phyloP scores from a whole-genome alignment of 352 stramenopile species.

The Phytophthora tentaculata region DNA sequence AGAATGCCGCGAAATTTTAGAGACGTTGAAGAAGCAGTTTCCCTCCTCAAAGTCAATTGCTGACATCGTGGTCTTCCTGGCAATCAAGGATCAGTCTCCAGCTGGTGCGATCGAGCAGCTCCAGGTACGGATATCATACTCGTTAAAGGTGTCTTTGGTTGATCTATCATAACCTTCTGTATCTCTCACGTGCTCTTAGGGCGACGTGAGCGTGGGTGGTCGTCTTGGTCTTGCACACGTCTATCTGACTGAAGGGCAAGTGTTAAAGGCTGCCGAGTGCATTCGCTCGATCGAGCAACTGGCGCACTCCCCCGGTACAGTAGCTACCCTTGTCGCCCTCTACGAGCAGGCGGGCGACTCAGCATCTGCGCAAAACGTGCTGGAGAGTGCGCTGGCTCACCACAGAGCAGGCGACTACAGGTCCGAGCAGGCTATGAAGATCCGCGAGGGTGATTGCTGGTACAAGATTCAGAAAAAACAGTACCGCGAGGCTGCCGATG shows the following conservation, averaged over 20 bases:
- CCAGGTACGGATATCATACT: conserved; percentile 31
- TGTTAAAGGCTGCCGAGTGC: conserved; percentile 58
- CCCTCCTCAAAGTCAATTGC: conserved; percentile 58
- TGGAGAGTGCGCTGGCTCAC: conserved; percentile 58
- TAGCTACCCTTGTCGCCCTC: conserved; percentile 80
- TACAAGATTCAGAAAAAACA: conserved; percentile 85
- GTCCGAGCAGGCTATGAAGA: conserved; percentile 66
- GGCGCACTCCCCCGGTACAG: conserved; percentile 70
- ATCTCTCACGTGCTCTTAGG: conserved; percentile 18
- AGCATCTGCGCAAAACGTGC: conserved; percentile 52
- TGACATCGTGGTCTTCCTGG: conserved; percentile 71
- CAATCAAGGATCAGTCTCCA: conserved; percentile 71
- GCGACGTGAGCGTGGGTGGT: conserved; percentile 60
- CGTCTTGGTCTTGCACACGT: conserved; percentile 76
- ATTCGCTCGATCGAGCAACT: conserved; percentile 71
- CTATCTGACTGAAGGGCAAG: conserved; percentile 62
- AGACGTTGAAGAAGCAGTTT: conserved; percentile 63
- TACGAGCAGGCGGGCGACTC: conserved; percentile 72
- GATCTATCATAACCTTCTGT: background rate
- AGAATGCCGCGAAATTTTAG: conserved; percentile 64
- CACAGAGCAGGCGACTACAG: conserved; percentile 62
- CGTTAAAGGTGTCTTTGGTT: background rate
- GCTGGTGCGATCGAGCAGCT: conserved; percentile 56
- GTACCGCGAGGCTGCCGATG: conserved; percentile 64
- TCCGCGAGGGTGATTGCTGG: conserved; percentile 80